Conservation (phyloP, 2,329 filamentous ascomycete genomes). For the Oidium heveae region DNA sequence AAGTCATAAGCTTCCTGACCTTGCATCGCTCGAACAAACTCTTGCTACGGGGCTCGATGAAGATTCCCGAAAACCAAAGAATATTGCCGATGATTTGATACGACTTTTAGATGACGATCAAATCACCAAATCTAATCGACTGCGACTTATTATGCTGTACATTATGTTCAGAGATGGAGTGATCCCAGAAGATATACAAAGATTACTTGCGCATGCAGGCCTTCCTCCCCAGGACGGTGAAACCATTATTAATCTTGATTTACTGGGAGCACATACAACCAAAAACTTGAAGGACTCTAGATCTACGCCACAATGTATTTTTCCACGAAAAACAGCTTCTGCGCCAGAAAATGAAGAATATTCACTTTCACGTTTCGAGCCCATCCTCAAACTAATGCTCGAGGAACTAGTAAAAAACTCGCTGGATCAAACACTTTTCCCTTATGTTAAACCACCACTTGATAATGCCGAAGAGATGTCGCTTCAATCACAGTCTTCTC, state of each 20-base stretch:
- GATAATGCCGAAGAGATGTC: constrained; percentile 32
- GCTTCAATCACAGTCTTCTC: constrained; percentile 38
- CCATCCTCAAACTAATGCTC: constrained; percentile 58
- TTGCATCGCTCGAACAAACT: constrained; percentile 73
- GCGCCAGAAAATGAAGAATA: constrained; percentile 45
- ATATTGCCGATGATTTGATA: constrained; percentile 63
- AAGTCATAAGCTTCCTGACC: constrained; percentile 56
- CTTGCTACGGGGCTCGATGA: constrained; percentile 83
- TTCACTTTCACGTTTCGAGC: constrained; percentile 66
- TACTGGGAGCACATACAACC: constrained; percentile 52
- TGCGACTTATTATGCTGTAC: constrained; percentile 70
- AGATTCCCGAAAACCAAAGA: constrained; percentile 75
- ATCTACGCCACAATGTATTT: constrained; percentile 38
- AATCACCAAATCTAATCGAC: constrained; percentile 44
- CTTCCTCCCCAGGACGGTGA: constrained; percentile 51
- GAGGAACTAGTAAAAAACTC: constrained; percentile 44
- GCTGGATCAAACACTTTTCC: constrained; percentile 41
- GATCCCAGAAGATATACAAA: constrained; percentile 58
- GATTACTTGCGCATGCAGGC: constrained; percentile 60
- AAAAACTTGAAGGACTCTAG: constrained; percentile 56
- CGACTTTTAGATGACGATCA: constrained; percentile 69
- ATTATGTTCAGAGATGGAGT: constrained; percentile 69
- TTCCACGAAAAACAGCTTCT: constrained; percentile 36
- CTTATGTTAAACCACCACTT: constrained; percentile 45
- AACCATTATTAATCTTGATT: constrained; percentile 50